phyloP scores from a whole-genome alignment of 1,139 yeast genomes.

The Geotrichum candidum region DNA sequence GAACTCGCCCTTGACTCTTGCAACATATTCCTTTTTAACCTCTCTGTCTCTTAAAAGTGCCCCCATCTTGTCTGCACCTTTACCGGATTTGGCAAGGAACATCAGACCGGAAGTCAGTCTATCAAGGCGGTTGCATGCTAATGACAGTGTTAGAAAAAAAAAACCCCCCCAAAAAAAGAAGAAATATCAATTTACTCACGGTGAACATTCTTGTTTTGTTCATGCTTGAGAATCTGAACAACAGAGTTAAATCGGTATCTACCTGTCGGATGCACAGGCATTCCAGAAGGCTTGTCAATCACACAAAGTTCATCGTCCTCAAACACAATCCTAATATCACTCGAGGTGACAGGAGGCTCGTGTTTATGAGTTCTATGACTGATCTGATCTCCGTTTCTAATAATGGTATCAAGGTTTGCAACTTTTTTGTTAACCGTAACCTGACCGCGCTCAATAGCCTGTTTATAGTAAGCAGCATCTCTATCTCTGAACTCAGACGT shows the following conservation, averaged over 20 bases:
- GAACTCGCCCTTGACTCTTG: constrained; percentile 81
- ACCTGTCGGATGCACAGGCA: constrained; percentile 97
- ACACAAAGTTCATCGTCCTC: constrained; percentile 78
- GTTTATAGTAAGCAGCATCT: constrained; percentile 58
- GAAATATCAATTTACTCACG: constrained; percentile 33
- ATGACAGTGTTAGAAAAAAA: constrained; percentile 6
- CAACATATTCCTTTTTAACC: constrained; percentile 77
- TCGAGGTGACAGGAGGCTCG: constrained; percentile 81
- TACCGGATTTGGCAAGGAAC: constrained; percentile 81
- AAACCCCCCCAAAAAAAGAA: neutral
- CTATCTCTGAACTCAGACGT: constrained; percentile 79
- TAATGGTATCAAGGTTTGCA: constrained; percentile 59
- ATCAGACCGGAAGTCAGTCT: constrained; percentile 89
- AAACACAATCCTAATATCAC: constrained; percentile 63
- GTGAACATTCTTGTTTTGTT: constrained; percentile 58
- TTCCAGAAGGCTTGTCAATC: constrained; percentile 90
- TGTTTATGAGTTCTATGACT: constrained; percentile 81
- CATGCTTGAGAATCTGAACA: constrained; percentile 72
- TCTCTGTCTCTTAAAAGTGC: constrained; percentile 68
- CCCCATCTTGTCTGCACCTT: constrained; percentile 73
- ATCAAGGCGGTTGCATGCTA: constrained; percentile 80
- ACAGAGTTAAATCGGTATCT: constrained; percentile 81
- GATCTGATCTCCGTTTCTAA: constrained; percentile 79
- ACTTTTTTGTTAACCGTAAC: constrained; percentile 64
- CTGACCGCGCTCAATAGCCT: constrained; percentile 64